A percentile compares a stretch with the other conserved stretches of the same genome.
Conservation (phyloP, 106 monocot species). For the Allium sativum region DNA sequence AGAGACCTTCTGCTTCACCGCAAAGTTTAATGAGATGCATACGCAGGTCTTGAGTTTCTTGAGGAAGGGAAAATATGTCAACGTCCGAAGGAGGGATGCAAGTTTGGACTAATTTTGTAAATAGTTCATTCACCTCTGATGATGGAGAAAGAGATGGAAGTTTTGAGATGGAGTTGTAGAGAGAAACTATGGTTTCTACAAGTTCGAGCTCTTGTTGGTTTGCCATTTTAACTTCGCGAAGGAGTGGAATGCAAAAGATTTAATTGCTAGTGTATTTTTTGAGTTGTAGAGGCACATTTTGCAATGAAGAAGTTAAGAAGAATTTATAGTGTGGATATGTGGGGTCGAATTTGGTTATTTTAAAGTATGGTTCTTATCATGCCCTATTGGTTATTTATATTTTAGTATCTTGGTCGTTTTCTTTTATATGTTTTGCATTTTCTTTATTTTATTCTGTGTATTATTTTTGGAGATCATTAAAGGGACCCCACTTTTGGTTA, state of each 20-base stretch:
- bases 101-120: conserved; percentile 57
- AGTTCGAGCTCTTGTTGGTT: conserved; percentile 8
- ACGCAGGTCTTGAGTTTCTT: conserved; percentile 29
- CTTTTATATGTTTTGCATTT: no score
- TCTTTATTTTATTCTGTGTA: no score
- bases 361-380: no score
- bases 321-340: no score
- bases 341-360: no score
- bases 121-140: conserved; percentile 50
- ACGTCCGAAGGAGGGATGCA: conserved; percentile 68
- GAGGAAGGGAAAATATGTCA: conserved; percentile 37
- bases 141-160: conserved; percentile 64
- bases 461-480: no score
- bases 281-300: neutral
- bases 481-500: no score
- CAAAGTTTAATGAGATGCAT: conserved; percentile 59
- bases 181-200: conserved; percentile 8
- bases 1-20: conserved; percentile 48
- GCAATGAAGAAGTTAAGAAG: neutral
- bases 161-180: conserved; percentile 37
- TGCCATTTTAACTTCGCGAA: neutral
- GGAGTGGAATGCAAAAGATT: neutral
- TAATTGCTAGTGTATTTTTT: neutral
- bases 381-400: no score
- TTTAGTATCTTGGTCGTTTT: no score